Conservation (phyloP, 2,329 filamentous ascomycete genomes). For the Exophiala sp. region DNA sequence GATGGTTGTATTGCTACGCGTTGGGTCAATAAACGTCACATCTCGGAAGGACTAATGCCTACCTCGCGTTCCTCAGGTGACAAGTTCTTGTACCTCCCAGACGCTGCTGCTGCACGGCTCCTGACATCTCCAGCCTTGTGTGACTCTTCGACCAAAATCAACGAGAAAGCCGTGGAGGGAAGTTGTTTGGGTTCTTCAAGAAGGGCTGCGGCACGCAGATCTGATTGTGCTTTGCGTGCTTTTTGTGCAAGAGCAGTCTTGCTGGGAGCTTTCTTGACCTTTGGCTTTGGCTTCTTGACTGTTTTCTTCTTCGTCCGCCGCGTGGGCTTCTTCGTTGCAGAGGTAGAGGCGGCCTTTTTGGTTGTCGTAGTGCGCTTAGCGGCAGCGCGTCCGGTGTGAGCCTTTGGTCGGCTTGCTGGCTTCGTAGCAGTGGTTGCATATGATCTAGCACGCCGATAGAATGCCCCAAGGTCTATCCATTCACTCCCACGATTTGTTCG, state of each 20-base stretch:
- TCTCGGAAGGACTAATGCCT: slow-evolving; percentile 13
- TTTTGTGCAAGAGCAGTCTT: slow-evolving; percentile 27
- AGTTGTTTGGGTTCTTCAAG: slow-evolving; percentile 35
- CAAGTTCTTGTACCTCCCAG: slow-evolving; percentile 34
- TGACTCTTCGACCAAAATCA: slow-evolving; percentile 28
- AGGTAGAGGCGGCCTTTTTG: slow-evolving; percentile 16
- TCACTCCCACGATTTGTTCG: background rate
- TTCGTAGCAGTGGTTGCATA: slow-evolving; percentile 33
- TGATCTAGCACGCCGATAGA: slow-evolving; percentile 18
- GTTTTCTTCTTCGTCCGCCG: slow-evolving; percentile 27
- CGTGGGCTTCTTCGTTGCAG: slow-evolving; percentile 21
- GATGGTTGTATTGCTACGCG: slow-evolving; percentile 51
- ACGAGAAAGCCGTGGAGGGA: slow-evolving; percentile 26
- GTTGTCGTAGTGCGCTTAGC: slow-evolving; percentile 24
- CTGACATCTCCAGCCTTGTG: slow-evolving; percentile 2
- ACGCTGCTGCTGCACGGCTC: slow-evolving; percentile 14
- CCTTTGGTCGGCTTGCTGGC: slow-evolving; percentile 32
- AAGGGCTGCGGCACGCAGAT: slow-evolving; percentile 14
- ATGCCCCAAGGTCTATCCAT: slow-evolving; percentile 24
- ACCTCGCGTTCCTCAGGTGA: slow-evolving; percentile 37
- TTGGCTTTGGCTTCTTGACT: slow-evolving; percentile 30
- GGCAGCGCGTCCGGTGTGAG: slow-evolving; percentile 32
- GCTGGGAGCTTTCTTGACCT: slow-evolving; percentile 29
- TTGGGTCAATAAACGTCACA: background rate
- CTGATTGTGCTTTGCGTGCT: slow-evolving; percentile 22